Percentiles rank a stretch among this genome's conserved stretches.
Evolutionary conservation across 1,284 basidiomycete species (phyloP).

Genomic region (Sanghuangporus baumii): DNA sequence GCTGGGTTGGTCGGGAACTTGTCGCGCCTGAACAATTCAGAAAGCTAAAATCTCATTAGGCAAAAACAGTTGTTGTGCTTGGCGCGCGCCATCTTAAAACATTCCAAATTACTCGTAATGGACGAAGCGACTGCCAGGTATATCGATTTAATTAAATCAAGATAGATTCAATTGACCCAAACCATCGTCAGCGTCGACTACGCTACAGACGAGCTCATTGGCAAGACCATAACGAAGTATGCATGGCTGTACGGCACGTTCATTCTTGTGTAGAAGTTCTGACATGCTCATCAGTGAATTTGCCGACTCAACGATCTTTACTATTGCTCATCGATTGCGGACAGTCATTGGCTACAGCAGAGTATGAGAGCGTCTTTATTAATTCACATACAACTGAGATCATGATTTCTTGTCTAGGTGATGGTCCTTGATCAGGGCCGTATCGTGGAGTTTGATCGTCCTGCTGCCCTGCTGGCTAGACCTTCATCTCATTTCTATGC

Average conservation of each 20-base stretch:
- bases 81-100: constrained; percentile 57
- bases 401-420: constrained; percentile 39
- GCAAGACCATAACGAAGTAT: constrained; percentile 69
- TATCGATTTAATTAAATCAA: neutral
- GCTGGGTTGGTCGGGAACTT: constrained; percentile 53
- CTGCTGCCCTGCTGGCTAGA: constrained; percentile 61
- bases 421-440: constrained; percentile 86
- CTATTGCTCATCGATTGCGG: constrained; percentile 61
- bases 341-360: constrained; percentile 59
- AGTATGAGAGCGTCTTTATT: constrained; percentile 30
- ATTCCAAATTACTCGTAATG: constrained; percentile 55
- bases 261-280: constrained; percentile 29
- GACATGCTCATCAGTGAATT: constrained; percentile 40
- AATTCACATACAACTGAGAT: neutral
- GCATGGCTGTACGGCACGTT: constrained; percentile 12
- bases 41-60: constrained; percentile 20
- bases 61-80: constrained; percentile 64
- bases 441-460: constrained; percentile 81
- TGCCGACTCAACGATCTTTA: constrained; percentile 49
- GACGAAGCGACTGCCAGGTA: constrained; percentile 53
- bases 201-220: constrained; percentile 70
- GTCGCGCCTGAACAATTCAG: neutral
- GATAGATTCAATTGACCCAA: neutral
- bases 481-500: constrained; percentile 65
- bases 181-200: constrained; percentile 57